Conservation (phyloP, 148 eudicot species). For the Rhododendron mucronatum region DNA sequence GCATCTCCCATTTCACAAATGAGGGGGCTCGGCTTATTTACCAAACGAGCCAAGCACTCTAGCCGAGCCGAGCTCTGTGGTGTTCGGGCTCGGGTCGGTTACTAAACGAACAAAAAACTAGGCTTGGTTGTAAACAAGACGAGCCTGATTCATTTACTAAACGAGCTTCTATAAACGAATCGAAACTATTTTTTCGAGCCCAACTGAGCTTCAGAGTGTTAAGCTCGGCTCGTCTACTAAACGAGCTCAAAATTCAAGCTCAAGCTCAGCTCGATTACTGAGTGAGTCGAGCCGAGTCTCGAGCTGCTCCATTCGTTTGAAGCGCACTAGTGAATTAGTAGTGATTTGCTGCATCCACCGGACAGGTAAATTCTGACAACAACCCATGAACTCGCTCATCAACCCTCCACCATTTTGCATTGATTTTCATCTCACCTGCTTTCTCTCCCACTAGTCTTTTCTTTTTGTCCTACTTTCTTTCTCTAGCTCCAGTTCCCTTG, state of each 20-base stretch:
- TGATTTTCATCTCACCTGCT: neutral
- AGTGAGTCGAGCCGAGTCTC: neutral
- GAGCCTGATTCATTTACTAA: too few relatives aligned
- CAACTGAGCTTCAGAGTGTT: neutral
- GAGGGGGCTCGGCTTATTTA: too few relatives aligned
- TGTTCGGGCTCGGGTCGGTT: neutral
- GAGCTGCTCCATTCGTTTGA: neutral
- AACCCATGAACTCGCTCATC: neutral
- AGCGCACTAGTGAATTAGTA: too few relatives aligned
- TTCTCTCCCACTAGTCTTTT: neutral
- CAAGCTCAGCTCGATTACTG: neutral
- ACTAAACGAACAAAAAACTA: neutral
- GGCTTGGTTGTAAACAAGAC: too few relatives aligned
- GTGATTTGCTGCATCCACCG: neutral
- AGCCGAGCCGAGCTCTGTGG: too few relatives aligned
- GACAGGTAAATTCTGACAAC: neutral
- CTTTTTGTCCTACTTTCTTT: slow-evolving; percentile 4
- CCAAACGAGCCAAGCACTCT: too few relatives aligned
- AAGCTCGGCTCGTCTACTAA: neutral
- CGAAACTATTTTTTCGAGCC: too few relatives aligned
- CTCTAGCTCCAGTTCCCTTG: slow-evolving; percentile 12
- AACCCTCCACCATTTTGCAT: slow-evolving; percentile 4
- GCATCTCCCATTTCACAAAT: too few relatives aligned
- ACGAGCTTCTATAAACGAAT: too few relatives aligned
- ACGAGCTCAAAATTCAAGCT: too few relatives aligned